Evolutionary conservation across 768 basidiomycete species (phyloP).

Genomic region (Hygrophoropsis aurantiaca): DNA sequence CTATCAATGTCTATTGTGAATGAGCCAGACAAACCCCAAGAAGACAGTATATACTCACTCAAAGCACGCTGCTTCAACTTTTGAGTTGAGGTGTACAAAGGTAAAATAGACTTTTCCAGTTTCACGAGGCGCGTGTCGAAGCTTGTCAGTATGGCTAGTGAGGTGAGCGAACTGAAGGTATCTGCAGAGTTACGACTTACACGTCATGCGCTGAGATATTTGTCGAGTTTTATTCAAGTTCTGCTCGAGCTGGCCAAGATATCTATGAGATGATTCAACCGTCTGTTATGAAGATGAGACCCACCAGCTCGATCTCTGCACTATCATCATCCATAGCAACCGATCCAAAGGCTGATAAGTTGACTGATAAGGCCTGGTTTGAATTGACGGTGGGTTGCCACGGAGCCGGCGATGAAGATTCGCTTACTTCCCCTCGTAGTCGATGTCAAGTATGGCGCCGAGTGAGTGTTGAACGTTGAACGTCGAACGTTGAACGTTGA

Average conservation of each 20-base stretch:
- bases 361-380: too few relatives aligned
- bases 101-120: constrained; percentile 82
- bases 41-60: constrained; percentile 48
- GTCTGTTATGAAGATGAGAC: constrained; percentile 7
- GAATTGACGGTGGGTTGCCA: too few relatives aligned
- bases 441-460: too few relatives aligned
- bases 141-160: constrained; percentile 75
- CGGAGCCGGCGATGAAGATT: too few relatives aligned
- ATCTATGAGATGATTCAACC: background rate
- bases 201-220: constrained; percentile 83
- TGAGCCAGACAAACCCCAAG: too few relatives aligned
- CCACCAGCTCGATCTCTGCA: constrained; percentile 73
- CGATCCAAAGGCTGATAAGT: too few relatives aligned
- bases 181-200: constrained; percentile 41
- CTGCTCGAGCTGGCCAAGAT: constrained; percentile 74
- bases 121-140: constrained; percentile 81
- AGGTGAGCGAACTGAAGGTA: constrained; percentile 24
- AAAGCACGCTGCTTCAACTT: constrained; percentile 67
- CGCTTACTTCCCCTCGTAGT: too few relatives aligned
- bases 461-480: too few relatives aligned
- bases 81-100: constrained; percentile 79
- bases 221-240: constrained; percentile 84
- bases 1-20: constrained; percentile 71
- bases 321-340: constrained; percentile 56
- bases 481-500: too few relatives aligned